phyloP scores from a whole-genome alignment of 1,284 basidiomycete genomes.

The Apiotrichum mycotoxinovorans region DNA sequence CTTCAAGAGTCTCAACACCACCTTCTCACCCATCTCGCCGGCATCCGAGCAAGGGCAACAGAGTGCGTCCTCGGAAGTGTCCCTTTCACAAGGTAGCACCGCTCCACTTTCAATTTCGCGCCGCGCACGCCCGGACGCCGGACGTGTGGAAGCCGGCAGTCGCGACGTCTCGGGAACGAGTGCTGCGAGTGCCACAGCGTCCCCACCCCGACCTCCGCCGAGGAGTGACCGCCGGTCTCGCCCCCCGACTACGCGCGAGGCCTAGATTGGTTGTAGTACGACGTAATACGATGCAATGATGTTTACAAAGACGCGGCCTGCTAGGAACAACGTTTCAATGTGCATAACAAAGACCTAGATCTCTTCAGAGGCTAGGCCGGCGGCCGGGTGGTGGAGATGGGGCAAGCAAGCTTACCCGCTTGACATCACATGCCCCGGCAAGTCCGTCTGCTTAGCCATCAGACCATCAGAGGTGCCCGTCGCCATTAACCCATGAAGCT shows the following conservation, averaged over 20 bases:
- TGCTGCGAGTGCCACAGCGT: neutral
- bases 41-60: neutral
- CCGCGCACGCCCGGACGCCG: conserved; percentile 5
- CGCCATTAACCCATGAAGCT: too few species aligned
- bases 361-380: too few species aligned
- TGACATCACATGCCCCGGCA: too few species aligned
- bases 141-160: too few species aligned
- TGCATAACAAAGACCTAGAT: too few species aligned
- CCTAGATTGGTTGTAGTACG: neutral
- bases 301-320: too few species aligned
- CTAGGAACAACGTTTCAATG: too few species aligned
- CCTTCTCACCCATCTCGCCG: neutral
- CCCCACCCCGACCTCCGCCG: conserved; percentile 12
- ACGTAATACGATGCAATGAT: neutral
- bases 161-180: neutral
- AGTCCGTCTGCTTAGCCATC: too few species aligned
- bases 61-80: neutral
- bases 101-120: conserved; percentile 17
- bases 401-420: too few species aligned
- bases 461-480: too few species aligned
- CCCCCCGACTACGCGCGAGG: neutral
- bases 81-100: conserved; percentile 13
- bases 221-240: conserved; percentile 15
- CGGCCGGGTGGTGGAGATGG: too few species aligned
- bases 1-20: neutral